Percentiles rank a stretch among this genome's conserved stretches.
phyloP scores from a whole-genome alignment of 139 green algal genomes.

The Gonium pectorale region DNA sequence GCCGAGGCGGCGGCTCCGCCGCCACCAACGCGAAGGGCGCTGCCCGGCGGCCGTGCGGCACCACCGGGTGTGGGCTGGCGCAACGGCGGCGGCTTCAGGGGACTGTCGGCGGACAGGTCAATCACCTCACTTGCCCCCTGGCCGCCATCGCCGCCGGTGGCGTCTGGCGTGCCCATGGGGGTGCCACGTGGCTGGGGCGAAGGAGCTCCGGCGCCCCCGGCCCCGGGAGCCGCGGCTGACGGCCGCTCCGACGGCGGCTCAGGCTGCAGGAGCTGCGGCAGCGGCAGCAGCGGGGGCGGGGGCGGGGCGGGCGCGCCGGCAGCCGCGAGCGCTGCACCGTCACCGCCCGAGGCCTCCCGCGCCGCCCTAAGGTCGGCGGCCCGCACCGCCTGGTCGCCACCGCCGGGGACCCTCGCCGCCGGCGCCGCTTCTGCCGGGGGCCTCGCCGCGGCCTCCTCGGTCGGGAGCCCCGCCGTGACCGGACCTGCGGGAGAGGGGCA shows the following conservation, averaged over 20 bases:
- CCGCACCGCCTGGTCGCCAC: too few species aligned
- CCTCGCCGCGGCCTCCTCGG: background rate
- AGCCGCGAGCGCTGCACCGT: too few species aligned
- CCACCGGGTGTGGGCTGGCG: background rate
- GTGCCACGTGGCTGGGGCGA: background rate
- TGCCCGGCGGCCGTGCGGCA: background rate
- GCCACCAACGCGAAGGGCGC: background rate
- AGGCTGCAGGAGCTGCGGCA: background rate
- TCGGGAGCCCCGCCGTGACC: too few species aligned
- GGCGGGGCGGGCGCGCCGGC: too few species aligned
- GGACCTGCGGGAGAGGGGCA: too few species aligned
- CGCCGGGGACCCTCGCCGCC: too few species aligned
- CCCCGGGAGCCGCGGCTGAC: background rate
- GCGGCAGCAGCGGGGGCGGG: background rate
- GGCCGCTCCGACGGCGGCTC: background rate
- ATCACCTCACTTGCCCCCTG: background rate
- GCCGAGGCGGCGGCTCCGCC: background rate
- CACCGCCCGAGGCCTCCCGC: too few species aligned
- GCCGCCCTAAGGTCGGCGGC: too few species aligned
- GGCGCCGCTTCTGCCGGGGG: too few species aligned
- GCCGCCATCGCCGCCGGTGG: background rate
- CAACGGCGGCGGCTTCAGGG: background rate
- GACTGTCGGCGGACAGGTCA: background rate
- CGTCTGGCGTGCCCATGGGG: background rate
- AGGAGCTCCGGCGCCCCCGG: background rate